phyloP scores from a whole-genome alignment of 352 stramenopile genomes.

The Thalassiosira mediterranea region DNA sequence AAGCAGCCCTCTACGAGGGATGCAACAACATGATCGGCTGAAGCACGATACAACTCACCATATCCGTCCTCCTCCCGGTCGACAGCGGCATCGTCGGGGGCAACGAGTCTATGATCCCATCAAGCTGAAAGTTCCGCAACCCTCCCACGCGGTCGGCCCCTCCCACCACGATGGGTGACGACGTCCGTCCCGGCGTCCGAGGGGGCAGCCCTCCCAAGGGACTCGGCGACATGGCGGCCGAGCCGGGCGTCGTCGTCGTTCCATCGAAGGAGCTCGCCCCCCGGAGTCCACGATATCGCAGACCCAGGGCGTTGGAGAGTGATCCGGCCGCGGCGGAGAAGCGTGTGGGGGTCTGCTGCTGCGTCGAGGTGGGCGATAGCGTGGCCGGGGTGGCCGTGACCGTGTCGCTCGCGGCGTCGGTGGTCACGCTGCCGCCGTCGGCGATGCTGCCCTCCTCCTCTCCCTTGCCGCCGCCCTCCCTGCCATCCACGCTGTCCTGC shows the following conservation, averaged over 20 bases:
- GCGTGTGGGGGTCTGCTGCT: conserved; percentile 12
- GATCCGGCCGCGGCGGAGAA: background rate
- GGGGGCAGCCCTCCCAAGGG: no score
- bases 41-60: no score
- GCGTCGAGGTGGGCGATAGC: no score
- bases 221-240: background rate
- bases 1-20: no score
- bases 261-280: conserved; percentile 23
- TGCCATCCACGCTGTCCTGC: conserved; percentile 1
- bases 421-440: background rate
- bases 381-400: background rate
- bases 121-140: conserved; percentile 38
- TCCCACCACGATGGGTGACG: conserved; percentile 20
- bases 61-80: no score
- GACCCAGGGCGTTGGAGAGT: background rate
- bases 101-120: conserved; percentile 28
- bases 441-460: conserved; percentile 1
- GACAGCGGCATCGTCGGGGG: no score
- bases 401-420: background rate
- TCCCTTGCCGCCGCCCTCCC: background rate
- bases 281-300: conserved; percentile 29
- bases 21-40: no score
- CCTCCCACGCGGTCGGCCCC: conserved; percentile 42
- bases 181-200: no score
- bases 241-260: conserved; percentile 5